A percentile compares a stretch with the other conserved stretches of the same genome.
Evolutionary conservation across 2,329 filamentous ascomycete species (phyloP).

Genomic region (Fusarium sp.): DNA sequence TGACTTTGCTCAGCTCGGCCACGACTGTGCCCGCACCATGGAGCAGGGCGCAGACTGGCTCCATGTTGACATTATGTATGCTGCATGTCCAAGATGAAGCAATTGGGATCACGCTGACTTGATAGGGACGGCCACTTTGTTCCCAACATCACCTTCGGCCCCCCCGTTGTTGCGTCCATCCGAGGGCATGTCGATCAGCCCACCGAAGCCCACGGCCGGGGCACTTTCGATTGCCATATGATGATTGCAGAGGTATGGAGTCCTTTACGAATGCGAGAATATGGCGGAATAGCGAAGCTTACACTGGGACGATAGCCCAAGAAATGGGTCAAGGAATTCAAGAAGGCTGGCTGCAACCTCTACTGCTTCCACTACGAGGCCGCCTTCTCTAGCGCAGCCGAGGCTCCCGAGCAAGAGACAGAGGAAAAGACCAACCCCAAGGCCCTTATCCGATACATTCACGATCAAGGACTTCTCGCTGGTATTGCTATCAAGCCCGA

Average conservation of each 20-base stretch:
- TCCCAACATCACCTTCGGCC: conserved; percentile 97
- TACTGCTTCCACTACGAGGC: conserved; percentile 99
- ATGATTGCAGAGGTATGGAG: conserved; percentile 92
- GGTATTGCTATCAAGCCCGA: conserved; percentile 96
- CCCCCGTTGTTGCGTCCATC: conserved; percentile 95
- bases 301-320: conserved; percentile 75
- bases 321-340: conserved; percentile 97
- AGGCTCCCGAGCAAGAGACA: conserved; percentile 77
- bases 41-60: conserved; percentile 90
- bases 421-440: conserved; percentile 83
- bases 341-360: conserved; percentile 94
- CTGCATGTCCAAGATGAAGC: conserved; percentile 6
- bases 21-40: conserved; percentile 89
- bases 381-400: conserved; percentile 87
- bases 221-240: conserved; percentile 99
- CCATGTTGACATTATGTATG: conserved; percentile 90
- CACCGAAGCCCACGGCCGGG: conserved; percentile 76
- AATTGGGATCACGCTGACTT: conserved; percentile 12
- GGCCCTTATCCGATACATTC: conserved; percentile 90
- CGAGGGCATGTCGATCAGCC: conserved; percentile 86
- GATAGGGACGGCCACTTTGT: conserved; percentile 97
- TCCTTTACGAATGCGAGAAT: not conserved
- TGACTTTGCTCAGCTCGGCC: conserved; percentile 90
- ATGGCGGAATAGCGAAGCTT: conserved; percentile 9
- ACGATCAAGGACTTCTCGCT: conserved; percentile 87